Evolutionary conservation across 768 basidiomycete species (phyloP).

Genomic region (Russula sp.): DNA sequence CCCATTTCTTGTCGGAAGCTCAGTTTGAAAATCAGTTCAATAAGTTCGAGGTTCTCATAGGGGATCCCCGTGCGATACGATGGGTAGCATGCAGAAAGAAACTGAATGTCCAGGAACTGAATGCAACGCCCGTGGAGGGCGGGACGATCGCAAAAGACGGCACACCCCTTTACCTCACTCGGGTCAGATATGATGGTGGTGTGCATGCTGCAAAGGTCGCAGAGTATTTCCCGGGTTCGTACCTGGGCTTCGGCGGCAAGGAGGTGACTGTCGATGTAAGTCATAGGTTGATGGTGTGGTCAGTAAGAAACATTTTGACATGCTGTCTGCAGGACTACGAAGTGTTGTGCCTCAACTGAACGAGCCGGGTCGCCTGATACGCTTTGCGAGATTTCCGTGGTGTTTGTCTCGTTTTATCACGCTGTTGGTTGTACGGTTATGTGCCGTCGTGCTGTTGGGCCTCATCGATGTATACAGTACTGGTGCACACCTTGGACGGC

Average conservation of each 20-base stretch:
- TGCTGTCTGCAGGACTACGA: constrained; percentile 39
- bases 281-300: background rate
- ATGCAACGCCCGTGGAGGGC: constrained; percentile 59
- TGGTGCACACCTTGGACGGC: no score
- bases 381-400: background rate
- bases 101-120: constrained; percentile 45
- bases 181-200: constrained; percentile 51
- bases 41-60: constrained; percentile 66
- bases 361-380: background rate
- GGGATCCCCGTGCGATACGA: constrained; percentile 50
- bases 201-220: constrained; percentile 64
- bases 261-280: constrained; percentile 54
- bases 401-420: background rate
- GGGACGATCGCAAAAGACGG: constrained; percentile 58
- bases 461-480: background rate
- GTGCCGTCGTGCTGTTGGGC: background rate
- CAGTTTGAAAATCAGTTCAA: constrained; percentile 43
- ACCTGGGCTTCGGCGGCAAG: constrained; percentile 48
- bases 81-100: constrained; percentile 54
- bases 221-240: constrained; percentile 49
- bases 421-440: constrained; percentile 5
- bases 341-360: constrained; percentile 40
- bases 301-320: constrained; percentile 3
- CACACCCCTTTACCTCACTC: constrained; percentile 55
- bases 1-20: constrained; percentile 8